These are phyloP conservation scores for Orbilia oligospora DNA, from an alignment of 2,329 filamentous ascomycete genomes.

Conservation along the genomic window DNA sequence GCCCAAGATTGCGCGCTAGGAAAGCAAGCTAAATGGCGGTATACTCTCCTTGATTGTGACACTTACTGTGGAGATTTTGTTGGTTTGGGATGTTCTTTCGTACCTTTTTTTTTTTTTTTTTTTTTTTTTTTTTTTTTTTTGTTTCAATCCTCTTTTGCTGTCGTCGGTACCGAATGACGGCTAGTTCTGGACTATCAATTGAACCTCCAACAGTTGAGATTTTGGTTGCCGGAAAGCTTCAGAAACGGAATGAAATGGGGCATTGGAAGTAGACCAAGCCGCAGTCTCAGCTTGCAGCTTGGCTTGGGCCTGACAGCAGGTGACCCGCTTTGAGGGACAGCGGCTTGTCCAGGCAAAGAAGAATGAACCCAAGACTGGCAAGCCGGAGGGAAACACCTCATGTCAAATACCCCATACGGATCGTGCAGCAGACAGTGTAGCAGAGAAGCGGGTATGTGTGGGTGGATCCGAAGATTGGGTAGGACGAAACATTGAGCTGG, in stretches of 20 bases:
- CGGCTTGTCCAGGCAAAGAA: constrained; percentile 24
- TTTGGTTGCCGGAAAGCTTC: not conserved
- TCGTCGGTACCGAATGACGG: not conserved
- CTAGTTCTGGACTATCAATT: constrained; percentile 9
- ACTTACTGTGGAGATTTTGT: constrained; percentile 27
- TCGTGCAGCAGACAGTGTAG: constrained; percentile 52
- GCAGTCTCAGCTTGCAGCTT: constrained; percentile 31
- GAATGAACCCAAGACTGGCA: constrained; percentile 16
- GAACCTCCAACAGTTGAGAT: constrained; percentile 16
- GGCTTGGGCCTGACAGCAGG: constrained; percentile 21
- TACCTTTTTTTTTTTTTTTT: not conserved
- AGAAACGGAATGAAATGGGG: constrained; percentile 30
- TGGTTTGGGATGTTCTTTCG: constrained; percentile 19
- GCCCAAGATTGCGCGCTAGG: constrained; percentile 35
- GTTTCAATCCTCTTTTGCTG: not conserved
- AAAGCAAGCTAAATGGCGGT: not conserved
- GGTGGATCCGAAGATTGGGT: constrained; percentile 57
- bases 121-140: not conserved
- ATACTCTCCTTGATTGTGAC: constrained; percentile 15
- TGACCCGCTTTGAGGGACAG: constrained; percentile 33
- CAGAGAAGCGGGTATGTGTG: constrained; percentile 57
- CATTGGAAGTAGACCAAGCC: constrained; percentile 17
- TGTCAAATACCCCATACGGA: constrained; percentile 50
- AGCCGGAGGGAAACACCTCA: constrained; percentile 31
- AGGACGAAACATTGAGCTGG: constrained; percentile 50